Evolutionary conservation across 2,329 filamentous ascomycete species (phyloP).

Genomic region (Fusarium oligoseptatum): DNA sequence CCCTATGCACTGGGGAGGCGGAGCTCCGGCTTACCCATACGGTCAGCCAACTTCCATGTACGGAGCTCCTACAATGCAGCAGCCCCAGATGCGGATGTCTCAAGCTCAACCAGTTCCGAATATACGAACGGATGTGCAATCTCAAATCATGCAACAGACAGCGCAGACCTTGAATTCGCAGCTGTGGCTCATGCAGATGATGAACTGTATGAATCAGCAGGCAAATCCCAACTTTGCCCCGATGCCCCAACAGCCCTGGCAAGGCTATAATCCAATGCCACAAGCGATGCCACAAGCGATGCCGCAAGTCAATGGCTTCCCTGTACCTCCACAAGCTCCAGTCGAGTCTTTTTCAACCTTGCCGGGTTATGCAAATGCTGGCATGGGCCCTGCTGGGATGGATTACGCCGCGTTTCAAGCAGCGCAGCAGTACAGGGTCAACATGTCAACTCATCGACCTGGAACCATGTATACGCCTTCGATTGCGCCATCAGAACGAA

Average conservation of each 20-base stretch:
- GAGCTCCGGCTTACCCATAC: not conserved
- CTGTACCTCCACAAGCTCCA: not conserved
- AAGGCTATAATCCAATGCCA: not conserved
- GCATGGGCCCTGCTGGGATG: not conserved
- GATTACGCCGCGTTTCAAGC: not conserved
- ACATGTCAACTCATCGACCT: conserved; percentile 12
- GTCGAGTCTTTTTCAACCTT: not conserved
- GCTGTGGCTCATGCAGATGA: conserved; percentile 15
- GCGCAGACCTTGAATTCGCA: conserved; percentile 23
- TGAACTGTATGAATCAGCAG: conserved; percentile 19
- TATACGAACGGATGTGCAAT: not conserved
- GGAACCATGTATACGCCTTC: not conserved
- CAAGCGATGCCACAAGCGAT: not conserved
- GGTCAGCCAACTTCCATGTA: conserved; percentile 19
- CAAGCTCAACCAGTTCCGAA: not conserved
- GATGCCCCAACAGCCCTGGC: conserved; percentile 1
- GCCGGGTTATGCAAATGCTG: not conserved
- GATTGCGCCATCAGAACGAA: conserved; percentile 21
- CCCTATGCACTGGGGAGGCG: not conserved
- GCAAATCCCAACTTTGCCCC: not conserved
- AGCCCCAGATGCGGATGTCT: not conserved
- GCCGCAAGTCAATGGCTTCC: not conserved
- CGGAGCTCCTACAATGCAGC: conserved; percentile 13
- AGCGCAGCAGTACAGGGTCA: not conserved
- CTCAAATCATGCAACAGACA: not conserved